Evolutionary conservation across 768 basidiomycete genomes (phyloP), one percentile per base, ranked within the genome.

Genomic region (Gautieria morchelliformis): DNA sequence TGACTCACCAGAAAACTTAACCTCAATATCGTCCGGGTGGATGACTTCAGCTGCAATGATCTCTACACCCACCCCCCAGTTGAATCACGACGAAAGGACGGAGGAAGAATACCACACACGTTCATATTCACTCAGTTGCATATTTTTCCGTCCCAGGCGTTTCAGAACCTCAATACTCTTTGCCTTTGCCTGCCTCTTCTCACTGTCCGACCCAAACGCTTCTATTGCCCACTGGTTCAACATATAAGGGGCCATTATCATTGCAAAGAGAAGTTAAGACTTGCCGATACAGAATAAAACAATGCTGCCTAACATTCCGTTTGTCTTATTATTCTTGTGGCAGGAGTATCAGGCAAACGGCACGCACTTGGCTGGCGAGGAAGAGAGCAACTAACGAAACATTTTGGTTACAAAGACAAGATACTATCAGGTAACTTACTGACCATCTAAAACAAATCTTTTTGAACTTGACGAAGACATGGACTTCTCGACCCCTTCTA

Each of bases 21-120:
- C 79, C 49, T 77, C 71, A 55, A 95, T 94, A 64, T 94, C 89
- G 67, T 93, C 90, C 3, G 92, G 90, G 63, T 90, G 87, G 60
- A 98, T 90, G 20, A 98, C 83, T 65, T 98, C 94, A 40, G 86
- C 88, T 4, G 95, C 91, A 56, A 97, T 92, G 42, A 84, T 84
- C 58, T 82, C 89, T 89, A 60, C 27, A 5, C 27, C 2, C 58
- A 22, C 61, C n/a, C 61, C 22, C 30, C 52, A 32, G 54, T 52
- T 27, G 20, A 27, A 37, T 47, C 61, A 40, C 56, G 17, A 41
- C 10, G 12, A 5, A 44, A 11, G 24, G 27, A n/a, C 30, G 45
- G 37, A 35, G 51, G 40, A 42, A 32, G 22, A 22, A 17, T 39
- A 46, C 11, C 30, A 69, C 85, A 61, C 68, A 91, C 90, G 73